These are phyloP conservation scores for Talaromyces sp. DNA, from an alignment of 2,329 filamentous ascomycete species.

Conservation along the genomic window DNA sequence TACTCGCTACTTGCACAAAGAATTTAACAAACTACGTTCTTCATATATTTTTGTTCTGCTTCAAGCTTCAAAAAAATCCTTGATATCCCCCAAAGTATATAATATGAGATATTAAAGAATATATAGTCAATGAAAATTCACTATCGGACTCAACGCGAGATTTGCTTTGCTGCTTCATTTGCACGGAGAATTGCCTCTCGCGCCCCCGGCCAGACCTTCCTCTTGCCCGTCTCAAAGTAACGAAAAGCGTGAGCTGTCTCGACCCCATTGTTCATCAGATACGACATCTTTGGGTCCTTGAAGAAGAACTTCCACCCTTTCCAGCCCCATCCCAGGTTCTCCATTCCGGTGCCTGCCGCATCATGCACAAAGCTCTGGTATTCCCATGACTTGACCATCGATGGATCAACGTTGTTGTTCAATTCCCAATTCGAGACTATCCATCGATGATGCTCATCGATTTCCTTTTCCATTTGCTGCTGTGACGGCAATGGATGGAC, in stretches of 20 bases:
- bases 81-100: not conserved
- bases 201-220: slow-evolving; percentile 43
- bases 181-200: slow-evolving; percentile 20
- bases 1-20: not conserved
- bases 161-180: not conserved
- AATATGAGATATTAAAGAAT: not conserved
- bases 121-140: not conserved
- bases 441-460: slow-evolving; percentile 36
- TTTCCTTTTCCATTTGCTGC: slow-evolving; percentile 36
- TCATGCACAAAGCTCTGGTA: slow-evolving; percentile 44
- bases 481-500: slow-evolving; percentile 36
- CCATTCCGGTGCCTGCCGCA: slow-evolving; percentile 44
- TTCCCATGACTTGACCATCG: slow-evolving; percentile 30
- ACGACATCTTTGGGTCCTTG: slow-evolving; percentile 38
- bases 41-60: no score
- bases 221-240: slow-evolving; percentile 42
- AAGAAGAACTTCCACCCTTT: slow-evolving; percentile 45
- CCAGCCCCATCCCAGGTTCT: slow-evolving; percentile 43
- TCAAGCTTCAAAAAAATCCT: no score
- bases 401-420: not conserved
- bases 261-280: slow-evolving; percentile 39
- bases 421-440: slow-evolving; percentile 19
- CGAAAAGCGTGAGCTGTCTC: slow-evolving; percentile 44
- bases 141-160: not conserved
- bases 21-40: not conserved